Evolutionary conservation across 345 rosid genomes (phyloP).

Genomic region (Nasturtium officinale): DNA sequence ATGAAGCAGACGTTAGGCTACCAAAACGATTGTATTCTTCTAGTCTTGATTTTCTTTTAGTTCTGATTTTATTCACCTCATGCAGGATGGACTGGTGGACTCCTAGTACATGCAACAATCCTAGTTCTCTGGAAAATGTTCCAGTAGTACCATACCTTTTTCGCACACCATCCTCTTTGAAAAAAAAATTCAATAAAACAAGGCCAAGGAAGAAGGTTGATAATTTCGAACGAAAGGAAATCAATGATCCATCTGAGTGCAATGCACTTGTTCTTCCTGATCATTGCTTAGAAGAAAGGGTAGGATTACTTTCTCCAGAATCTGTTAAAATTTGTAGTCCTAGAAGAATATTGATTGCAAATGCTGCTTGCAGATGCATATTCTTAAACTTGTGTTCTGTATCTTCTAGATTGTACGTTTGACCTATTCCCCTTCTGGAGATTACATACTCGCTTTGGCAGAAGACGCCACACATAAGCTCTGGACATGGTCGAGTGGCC

Average conservation of each 20-base stretch:
- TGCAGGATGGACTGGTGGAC: conserved; percentile 51
- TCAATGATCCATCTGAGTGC: conserved; percentile 45
- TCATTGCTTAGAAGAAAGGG: conserved; percentile 34
- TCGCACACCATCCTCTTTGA: conserved; percentile 28
- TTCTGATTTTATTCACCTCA: conserved; percentile 27
- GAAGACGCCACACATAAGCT: conserved; percentile 44
- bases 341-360: not conserved
- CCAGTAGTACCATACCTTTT: conserved; percentile 46
- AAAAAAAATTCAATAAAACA: conserved; percentile 9
- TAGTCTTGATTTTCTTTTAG: conserved; percentile 23
- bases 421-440: conserved; percentile 44
- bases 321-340: not conserved
- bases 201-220: conserved; percentile 19
- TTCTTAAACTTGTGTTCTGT: conserved; percentile 10
- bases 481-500: conserved; percentile 44
- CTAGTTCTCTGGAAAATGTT: conserved; percentile 40
- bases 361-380: too few species aligned
- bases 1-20: conserved; percentile 41
- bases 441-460: conserved; percentile 46
- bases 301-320: conserved; percentile 27
- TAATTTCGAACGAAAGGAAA: conserved; percentile 30
- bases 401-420: conserved; percentile 41
- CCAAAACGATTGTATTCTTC: not conserved
- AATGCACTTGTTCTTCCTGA: conserved; percentile 44
- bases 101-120: conserved; percentile 28